Evolutionary conservation across 2,329 filamentous ascomycete species (phyloP).

Genomic region (Cadophora sp.): DNA sequence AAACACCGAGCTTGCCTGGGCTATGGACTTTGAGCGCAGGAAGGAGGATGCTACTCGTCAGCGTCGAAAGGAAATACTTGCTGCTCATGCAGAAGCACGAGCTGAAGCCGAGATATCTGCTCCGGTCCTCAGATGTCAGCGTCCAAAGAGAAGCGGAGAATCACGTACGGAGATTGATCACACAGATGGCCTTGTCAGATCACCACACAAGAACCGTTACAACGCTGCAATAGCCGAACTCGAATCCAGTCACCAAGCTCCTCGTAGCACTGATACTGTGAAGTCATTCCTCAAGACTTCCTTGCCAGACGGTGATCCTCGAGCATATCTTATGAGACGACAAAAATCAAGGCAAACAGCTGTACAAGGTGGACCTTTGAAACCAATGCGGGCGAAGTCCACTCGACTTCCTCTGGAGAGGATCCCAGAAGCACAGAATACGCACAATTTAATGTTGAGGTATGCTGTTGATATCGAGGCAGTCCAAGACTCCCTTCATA

Average conservation of each 20-base stretch:
- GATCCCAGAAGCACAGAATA: slow-evolving; percentile 34
- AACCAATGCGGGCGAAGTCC: slow-evolving; percentile 38
- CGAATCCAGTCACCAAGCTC: slow-evolving; percentile 21
- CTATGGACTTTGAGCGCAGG: slow-evolving; percentile 45
- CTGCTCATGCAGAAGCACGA: slow-evolving; percentile 25
- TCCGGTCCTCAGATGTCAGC: neutral
- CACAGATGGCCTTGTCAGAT: neutral
- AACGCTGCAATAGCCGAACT: slow-evolving; percentile 40
- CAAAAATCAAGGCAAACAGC: slow-evolving; percentile 35
- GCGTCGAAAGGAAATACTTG: slow-evolving; percentile 39
- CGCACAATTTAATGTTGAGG: slow-evolving; percentile 35
- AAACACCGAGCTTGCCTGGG: slow-evolving; percentile 40
- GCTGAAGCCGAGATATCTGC: neutral
- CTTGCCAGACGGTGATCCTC: slow-evolving; percentile 42
- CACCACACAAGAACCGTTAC: slow-evolving; percentile 44
- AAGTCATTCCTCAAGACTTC: slow-evolving; percentile 33
- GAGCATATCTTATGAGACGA: slow-evolving; percentile 43
- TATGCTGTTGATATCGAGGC: slow-evolving; percentile 23
- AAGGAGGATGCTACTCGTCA: slow-evolving; percentile 42
- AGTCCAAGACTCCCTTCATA: slow-evolving; percentile 22
- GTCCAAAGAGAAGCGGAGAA: neutral
- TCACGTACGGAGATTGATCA: neutral
- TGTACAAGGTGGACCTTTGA: slow-evolving; percentile 22
- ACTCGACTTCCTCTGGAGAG: slow-evolving; percentile 41
- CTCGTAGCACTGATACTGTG: neutral